Percentiles rank a stretch among this genome's conserved stretches.
Evolutionary conservation across 805 yeast species (phyloP).

Genomic region (Sugiyamaella chiloensis): DNA sequence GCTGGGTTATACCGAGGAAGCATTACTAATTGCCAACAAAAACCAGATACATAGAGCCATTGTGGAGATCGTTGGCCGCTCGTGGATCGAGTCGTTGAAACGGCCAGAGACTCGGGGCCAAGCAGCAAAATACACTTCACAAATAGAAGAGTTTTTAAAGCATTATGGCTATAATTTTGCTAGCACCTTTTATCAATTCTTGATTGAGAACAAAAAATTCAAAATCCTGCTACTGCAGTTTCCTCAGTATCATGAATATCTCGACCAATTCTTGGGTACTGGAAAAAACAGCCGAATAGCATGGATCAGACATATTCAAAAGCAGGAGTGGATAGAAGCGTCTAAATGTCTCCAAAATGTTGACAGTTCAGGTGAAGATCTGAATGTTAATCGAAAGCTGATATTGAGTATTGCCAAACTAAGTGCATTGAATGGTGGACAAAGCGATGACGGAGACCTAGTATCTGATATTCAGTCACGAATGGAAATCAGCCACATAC

Average conservation of each 20-base stretch:
- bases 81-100: conserved; percentile 29
- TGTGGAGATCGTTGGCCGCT: conserved; percentile 50
- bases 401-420: conserved; percentile 72
- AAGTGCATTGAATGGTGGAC: conserved; percentile 44
- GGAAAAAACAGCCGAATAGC: conserved; percentile 45
- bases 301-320: conserved; percentile 68
- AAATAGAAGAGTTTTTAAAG: conserved; percentile 10
- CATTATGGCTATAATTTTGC: conserved; percentile 71
- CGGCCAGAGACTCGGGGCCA: not conserved
- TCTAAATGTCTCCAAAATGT: conserved; percentile 45
- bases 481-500: conserved; percentile 49
- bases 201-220: conserved; percentile 50
- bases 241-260: conserved; percentile 47
- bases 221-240: conserved; percentile 55
- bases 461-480: conserved; percentile 46
- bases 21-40: conserved; percentile 60
- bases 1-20: conserved; percentile 50
- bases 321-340: conserved; percentile 50
- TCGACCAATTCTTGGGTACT: conserved; percentile 50
- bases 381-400: conserved; percentile 47
- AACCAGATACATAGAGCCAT: conserved; percentile 65
- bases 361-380: conserved; percentile 40
- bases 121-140: conserved; percentile 2
- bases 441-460: conserved; percentile 14
- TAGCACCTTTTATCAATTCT: conserved; percentile 54